Percentiles rank a stretch among this genome's conserved stretches.
Evolutionary conservation across 1,284 basidiomycete species (phyloP).

Genomic region (Anthracocystis setariae): DNA sequence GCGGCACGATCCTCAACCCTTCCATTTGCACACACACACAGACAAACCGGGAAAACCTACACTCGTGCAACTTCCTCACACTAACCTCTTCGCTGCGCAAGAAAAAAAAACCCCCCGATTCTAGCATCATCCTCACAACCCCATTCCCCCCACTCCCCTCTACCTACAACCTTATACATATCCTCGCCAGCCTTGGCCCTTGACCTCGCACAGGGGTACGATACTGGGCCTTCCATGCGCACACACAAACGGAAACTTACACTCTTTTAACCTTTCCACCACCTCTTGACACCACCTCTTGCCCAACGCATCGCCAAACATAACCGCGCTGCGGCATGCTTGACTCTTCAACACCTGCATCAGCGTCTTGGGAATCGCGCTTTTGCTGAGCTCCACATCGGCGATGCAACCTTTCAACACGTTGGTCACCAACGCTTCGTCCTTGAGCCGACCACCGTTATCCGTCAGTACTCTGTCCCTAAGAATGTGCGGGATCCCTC

Average conservation of each 20-base stretch:
- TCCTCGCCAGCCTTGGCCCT: not conserved
- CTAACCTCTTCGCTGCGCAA: too few relatives aligned
- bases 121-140: conserved; percentile 3
- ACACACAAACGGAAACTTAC: conserved; percentile 88
- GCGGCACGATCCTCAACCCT: too few relatives aligned
- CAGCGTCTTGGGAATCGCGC: conserved; percentile 12
- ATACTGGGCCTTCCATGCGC: conserved; percentile 77
- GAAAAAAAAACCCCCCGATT: too few relatives aligned
- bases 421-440: conserved; percentile 4
- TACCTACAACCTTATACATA: too few relatives aligned
- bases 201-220: conserved; percentile 30
- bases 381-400: too few relatives aligned
- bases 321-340: conserved; percentile 42
- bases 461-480: conserved; percentile 14
- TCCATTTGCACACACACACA: too few relatives aligned
- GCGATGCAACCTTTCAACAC: conserved; percentile 16
- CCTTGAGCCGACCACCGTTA: conserved; percentile 18
- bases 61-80: too few relatives aligned
- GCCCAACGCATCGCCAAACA: conserved; percentile 90
- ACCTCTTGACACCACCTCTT: conserved; percentile 77
- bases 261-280: conserved; percentile 75
- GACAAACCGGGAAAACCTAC: too few relatives aligned
- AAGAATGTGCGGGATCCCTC: conserved; percentile 23
- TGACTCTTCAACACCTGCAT: conserved; percentile 27
- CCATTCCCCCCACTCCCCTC: too few relatives aligned